These are phyloP conservation scores for Ceratobasidium sp. DNA, from an alignment of 1,284 basidiomycete species.

Conservation along the genomic window DNA sequence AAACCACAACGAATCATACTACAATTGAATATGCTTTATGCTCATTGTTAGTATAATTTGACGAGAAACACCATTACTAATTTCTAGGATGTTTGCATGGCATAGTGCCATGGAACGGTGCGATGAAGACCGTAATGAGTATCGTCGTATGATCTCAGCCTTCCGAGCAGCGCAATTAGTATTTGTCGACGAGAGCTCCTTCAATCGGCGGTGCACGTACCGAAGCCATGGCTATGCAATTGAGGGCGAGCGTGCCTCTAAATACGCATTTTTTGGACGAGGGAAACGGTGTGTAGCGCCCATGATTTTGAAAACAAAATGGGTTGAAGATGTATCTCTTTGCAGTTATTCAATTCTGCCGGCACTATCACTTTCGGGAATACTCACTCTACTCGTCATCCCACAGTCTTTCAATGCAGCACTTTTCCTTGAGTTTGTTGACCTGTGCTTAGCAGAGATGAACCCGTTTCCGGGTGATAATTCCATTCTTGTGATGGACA, in stretches of 20 bases:
- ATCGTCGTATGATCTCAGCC: background rate
- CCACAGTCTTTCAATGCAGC: background rate
- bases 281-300: constrained; percentile 39
- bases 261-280: constrained; percentile 33
- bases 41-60: too few relatives aligned
- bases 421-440: constrained; percentile 8
- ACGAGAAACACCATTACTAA: too few relatives aligned
- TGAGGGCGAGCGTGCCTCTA: constrained; percentile 27
- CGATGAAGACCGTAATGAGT: constrained; percentile 1
- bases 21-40: too few relatives aligned
- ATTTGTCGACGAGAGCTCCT: constrained; percentile 43
- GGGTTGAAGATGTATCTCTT: background rate
- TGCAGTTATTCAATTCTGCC: constrained; percentile 11
- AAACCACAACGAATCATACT: too few relatives aligned
- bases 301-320: background rate
- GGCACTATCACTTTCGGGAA: background rate
- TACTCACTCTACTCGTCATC: background rate
- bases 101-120: constrained; percentile 12
- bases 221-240: constrained; percentile 29
- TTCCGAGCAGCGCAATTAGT: constrained; percentile 38
- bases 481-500: constrained; percentile 11
- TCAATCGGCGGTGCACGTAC: constrained; percentile 32
- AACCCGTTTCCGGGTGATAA: constrained; percentile 1
- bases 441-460: background rate
- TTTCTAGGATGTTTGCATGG: too few relatives aligned